A percentile compares a stretch with the other conserved stretches of the same genome.
phyloP scores from a whole-genome alignment of 495 filamentous ascomycete genomes.

The Penicillium desertorum region DNA sequence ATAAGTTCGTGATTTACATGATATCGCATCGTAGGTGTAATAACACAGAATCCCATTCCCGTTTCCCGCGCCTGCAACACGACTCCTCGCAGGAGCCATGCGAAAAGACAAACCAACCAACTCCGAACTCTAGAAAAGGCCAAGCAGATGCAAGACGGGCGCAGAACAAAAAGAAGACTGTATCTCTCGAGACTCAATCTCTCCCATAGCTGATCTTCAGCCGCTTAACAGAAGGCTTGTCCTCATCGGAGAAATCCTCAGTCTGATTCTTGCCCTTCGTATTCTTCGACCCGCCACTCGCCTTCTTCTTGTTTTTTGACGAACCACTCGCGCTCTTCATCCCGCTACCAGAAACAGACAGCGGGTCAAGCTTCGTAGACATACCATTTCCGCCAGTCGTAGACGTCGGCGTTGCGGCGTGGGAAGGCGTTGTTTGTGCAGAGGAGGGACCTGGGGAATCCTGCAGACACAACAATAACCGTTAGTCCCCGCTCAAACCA shows the following conservation, averaged over 20 bases:
- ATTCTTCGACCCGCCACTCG: conserved; percentile 30
- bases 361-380: conserved; percentile 30
- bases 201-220: conserved; percentile 54
- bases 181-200: conserved; percentile 27
- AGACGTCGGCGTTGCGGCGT: conserved; percentile 51
- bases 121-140: conserved; percentile 17
- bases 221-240: conserved; percentile 47
- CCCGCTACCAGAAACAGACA: conserved; percentile 23
- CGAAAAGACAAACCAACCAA: conserved; percentile 15
- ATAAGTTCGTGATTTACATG: conserved; percentile 27
- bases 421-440: conserved; percentile 49
- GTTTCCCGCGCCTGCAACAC: conserved; percentile 8
- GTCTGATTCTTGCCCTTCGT: conserved; percentile 37
- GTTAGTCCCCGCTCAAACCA: conserved; percentile 8
- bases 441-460: conserved; percentile 52
- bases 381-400: conserved; percentile 35
- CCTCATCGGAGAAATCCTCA: conserved; percentile 46
- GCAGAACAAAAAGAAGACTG: background rate
- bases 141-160: conserved; percentile 11
- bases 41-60: conserved; percentile 1
- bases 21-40: conserved; percentile 11
- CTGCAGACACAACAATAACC: conserved; percentile 20
- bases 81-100: conserved; percentile 8
- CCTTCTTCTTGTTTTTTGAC: conserved; percentile 51
- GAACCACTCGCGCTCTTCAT: conserved; percentile 22